Base-by-base conservation (phyloP, 2,329 filamentous ascomycete genomes). In the Ceratocystis variospora region DNA sequence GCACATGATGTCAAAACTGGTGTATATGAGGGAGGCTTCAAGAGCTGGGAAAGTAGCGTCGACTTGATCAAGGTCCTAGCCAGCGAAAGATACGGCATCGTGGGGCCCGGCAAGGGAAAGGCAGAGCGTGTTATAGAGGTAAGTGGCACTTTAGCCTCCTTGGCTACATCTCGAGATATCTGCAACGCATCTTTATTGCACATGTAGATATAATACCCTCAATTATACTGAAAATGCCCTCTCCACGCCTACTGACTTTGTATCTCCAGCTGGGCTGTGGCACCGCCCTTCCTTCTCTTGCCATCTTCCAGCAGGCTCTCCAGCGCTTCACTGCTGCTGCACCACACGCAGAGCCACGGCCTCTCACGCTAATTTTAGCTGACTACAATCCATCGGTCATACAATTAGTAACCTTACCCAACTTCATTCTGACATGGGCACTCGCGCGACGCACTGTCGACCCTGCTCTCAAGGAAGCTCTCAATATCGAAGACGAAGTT, bases 21-120 rank as follows among this genome's bases (percentile, higher is more conserved):
- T 63, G 83, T 93, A 68, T 94, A 94, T 75, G 89, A 94, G 76
- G 89, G 89, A 66, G 89, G 89, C 28, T 91, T 93, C 78, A 94
- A 94, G 78, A 92, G 87, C 71, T 94, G 89, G 89, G 89, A 94
- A 77, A 92, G 89, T 76, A 90, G 87, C 68, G 79, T 91, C 64
- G 89, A 94, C 73, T 79, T 94, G 19, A 87, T 89, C 63, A 88
- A 85, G 72, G 83, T 87, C n/a, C 74, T 87, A 37, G 79, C 79
- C 0, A 71, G 73, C 2, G 77, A 78, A 31, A 74, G 76, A 12
- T 74, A 77, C 62, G 70, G 76, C 19, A 68, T 73, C 2, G 70
- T 71, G 61, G 69, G 75, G 68, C 71, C 70, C 22, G 69, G 73
- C 10, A 57, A 55, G 4, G 67, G 67, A 5, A 72, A 73, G 33